Evolutionary conservation across 495 filamentous ascomycete species (phyloP).

Genomic region (Podospora sp.): DNA sequence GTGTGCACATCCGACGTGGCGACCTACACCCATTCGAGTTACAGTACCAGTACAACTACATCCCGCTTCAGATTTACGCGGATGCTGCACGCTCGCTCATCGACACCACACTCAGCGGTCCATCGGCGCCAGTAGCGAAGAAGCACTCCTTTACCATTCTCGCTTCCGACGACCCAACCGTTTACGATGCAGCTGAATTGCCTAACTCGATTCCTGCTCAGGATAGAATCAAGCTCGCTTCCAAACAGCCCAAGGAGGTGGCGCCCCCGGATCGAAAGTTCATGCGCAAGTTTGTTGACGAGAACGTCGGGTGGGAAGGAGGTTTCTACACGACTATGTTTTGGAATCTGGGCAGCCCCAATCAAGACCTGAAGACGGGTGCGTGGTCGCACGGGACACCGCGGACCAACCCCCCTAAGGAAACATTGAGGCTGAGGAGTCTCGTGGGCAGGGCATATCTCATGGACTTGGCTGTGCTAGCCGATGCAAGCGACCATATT

Average conservation of each 20-base stretch:
- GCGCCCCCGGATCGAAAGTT: constrained; percentile 36
- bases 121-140: constrained; percentile 31
- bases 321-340: constrained; percentile 73
- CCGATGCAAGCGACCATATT: constrained; percentile 59
- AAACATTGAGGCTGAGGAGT: constrained; percentile 60
- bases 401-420: constrained; percentile 44
- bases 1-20: constrained; percentile 72
- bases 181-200: constrained; percentile 62
- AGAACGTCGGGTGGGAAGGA: constrained; percentile 72
- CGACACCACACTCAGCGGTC: constrained; percentile 35
- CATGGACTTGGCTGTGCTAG: constrained; percentile 70
- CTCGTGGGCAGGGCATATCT: constrained; percentile 71
- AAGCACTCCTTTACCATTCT: constrained; percentile 54
- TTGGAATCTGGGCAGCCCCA: constrained; percentile 60
- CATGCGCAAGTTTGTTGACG: constrained; percentile 63
- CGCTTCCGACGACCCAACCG: constrained; percentile 71
- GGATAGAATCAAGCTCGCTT: constrained; percentile 65
- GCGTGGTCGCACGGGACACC: constrained; percentile 20
- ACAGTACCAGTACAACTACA: constrained; percentile 66
- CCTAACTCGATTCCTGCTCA: constrained; percentile 56
- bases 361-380: constrained; percentile 29
- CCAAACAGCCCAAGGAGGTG: constrained; percentile 51
- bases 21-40: constrained; percentile 68
- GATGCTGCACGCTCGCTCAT: constrained; percentile 50
- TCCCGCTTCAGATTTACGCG: constrained; percentile 64